Conservation (phyloP, 192 early-diverging fungal species). For the Coemansia sp. region DNA sequence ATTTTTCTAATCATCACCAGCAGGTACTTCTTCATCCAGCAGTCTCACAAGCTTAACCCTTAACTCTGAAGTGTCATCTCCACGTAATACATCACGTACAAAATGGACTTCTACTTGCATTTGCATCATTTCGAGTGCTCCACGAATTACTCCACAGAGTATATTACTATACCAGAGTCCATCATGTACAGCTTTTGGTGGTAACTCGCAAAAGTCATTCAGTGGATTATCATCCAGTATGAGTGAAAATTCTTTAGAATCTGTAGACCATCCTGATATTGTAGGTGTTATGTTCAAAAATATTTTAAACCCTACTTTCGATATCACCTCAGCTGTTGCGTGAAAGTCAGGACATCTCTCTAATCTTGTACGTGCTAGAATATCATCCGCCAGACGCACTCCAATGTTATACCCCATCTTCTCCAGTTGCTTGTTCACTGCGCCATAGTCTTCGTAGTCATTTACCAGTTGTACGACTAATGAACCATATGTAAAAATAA, state of each 20-base stretch:
- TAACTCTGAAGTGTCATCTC: conserved; percentile 89
- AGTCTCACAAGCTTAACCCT: conserved; percentile 84
- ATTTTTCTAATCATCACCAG: conserved; percentile 71
- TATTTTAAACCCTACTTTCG: conserved; percentile 96
- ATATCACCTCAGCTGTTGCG: conserved; percentile 91
- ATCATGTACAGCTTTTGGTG: conserved; percentile 67
- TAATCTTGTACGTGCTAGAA: conserved; percentile 73
- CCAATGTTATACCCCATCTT: conserved; percentile 99
- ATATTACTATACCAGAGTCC: conserved; percentile 97
- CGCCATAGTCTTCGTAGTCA: conserved; percentile 87
- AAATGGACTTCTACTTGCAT: conserved; percentile 88
- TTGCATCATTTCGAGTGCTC: conserved; percentile 95
- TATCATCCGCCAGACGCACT: conserved; percentile 91
- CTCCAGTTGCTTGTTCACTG: conserved; percentile 95
- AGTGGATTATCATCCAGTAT: conserved; percentile 94
- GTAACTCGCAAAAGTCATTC: conserved; percentile 96
- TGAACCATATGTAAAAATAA: conserved; percentile 96
- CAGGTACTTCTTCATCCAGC: conserved; percentile 95
- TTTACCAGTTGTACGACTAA: conserved; percentile 91
- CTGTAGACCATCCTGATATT: conserved; percentile 76
- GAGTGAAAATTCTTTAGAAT: conserved; percentile 89
- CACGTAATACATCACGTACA: conserved; percentile 75
- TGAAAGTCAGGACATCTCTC: conserved; percentile 76
- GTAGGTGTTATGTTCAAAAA: conserved; percentile 89
- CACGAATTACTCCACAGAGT: conserved; percentile 89